Base-by-base conservation (phyloP, 345 rosid species). In the Brassica nigra region DNA sequence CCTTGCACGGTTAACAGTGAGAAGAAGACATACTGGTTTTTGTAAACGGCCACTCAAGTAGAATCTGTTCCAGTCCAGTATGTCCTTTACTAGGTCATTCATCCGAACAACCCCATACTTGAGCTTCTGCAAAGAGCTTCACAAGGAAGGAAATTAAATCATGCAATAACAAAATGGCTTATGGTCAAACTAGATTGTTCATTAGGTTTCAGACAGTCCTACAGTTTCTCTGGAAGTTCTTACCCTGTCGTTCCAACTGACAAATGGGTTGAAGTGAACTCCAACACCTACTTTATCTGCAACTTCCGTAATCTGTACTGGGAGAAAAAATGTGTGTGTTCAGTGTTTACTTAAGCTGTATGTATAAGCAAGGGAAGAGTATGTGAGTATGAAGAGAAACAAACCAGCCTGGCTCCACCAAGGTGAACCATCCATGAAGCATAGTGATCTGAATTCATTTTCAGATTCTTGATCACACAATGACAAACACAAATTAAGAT, bases 101-200 rank as follows among this genome's bases (percentile, higher is more conserved):
- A 88, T 90, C 67, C 93, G 86, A 76, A 90, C 89, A 82, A 95
- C 94, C 28, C 99, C 99, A 84, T 93, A 93, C 82, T 95, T 95
- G 54, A 90, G 82, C 89, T 86, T 85, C 98, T 95, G 89, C 69
- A 74, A 68, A 62, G 39, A 71, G 77, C 54, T 58, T 80, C 61
- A 30, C 69, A 77, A 67, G 37, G 55, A 55, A 64, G 18, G 18
- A 18, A 18, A 36, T 57, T 68, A 75, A 66, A 74, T 31, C 66
- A 66, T 28, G 73, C 44, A 64, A 66, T n/a, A 73, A 68, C 18
- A 47, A 52, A 23, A 8, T 14, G 64, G 18, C 18, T 18, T 18
- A 18, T 18, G 18, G 18, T 18, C 18, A 18, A 18, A 18, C 18
- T 18, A 18, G 55, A 29, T 5, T 70, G 36, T 70, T 31, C 18